Percentiles rank a stretch among this genome's conserved stretches.
These are phyloP conservation scores for Tetrahymena thermophila DNA, from an alignment of 73 alveolate species.

Conservation along the genomic window DNA sequence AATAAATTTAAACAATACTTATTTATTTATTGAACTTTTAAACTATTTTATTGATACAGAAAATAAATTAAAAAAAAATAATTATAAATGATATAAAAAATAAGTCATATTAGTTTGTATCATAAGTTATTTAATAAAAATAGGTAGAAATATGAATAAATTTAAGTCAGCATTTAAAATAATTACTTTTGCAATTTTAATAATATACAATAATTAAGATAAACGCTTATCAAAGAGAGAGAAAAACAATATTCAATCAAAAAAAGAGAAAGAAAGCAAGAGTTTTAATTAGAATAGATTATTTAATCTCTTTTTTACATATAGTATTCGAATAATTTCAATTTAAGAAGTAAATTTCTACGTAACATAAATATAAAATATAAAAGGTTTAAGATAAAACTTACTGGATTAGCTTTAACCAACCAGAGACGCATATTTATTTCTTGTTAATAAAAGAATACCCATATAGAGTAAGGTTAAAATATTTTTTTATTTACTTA, in stretches of 20 bases:
- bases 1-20: too few relatives aligned
- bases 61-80: too few relatives aligned
- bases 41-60: too few relatives aligned
- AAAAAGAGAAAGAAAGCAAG: neutral
- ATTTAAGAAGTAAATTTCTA: neutral
- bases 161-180: too few relatives aligned
- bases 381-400: neutral
- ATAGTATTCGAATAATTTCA: neutral
- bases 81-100: too few relatives aligned
- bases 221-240: neutral
- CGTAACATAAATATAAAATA: neutral
- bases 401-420: neutral
- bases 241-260: neutral
- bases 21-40: too few relatives aligned
- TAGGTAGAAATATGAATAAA: too few relatives aligned
- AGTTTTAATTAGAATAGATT: neutral
- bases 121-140: too few relatives aligned
- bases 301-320: neutral
- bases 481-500: neutral
- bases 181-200: too few relatives aligned
- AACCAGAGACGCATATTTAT: neutral
- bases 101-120: too few relatives aligned
- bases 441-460: neutral
- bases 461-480: neutral
- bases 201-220: neutral